phyloP scores from a whole-genome alignment of 2,329 filamentous ascomycete species.

The Aspergillus ochraceus region DNA sequence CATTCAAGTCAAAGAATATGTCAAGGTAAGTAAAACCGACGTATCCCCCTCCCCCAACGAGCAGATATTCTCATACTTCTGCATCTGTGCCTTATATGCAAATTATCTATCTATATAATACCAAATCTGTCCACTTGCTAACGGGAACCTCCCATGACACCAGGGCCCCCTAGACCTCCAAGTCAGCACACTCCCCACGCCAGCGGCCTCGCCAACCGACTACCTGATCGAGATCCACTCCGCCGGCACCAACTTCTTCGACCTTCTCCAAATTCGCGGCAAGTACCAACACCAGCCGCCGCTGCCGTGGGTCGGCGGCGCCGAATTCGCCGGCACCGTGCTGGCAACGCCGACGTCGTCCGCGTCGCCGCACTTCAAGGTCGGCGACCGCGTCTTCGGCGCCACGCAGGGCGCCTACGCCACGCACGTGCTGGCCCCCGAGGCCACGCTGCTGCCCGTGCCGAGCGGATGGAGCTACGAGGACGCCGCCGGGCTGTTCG shows the following conservation, averaged over 20 bases:
- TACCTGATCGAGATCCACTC: constrained; percentile 88
- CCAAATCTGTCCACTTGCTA: background rate
- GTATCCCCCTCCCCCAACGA: background rate
- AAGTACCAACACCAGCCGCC: constrained; percentile 93
- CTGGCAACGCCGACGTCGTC: constrained; percentile 61
- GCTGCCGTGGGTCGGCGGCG: constrained; percentile 83
- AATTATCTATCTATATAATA: background rate
- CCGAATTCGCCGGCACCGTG: constrained; percentile 82
- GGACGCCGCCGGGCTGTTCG: constrained; percentile 84
- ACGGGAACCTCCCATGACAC: constrained; percentile 1
- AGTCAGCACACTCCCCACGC: constrained; percentile 73
- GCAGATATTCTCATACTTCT: background rate
- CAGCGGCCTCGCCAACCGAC: constrained; percentile 67
- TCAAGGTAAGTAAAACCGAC: constrained; percentile 56
- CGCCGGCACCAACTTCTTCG: constrained; percentile 93
- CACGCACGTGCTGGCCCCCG: constrained; percentile 67
- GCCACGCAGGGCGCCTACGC: constrained; percentile 84
- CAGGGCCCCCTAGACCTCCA: constrained; percentile 77
- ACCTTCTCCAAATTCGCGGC: constrained; percentile 89
- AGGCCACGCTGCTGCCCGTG: constrained; percentile 69
- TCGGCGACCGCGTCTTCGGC: constrained; percentile 83
- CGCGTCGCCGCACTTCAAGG: constrained; percentile 61
- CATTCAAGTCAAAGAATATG: constrained; percentile 72
- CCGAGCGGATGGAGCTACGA: constrained; percentile 79
- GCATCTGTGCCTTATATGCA: background rate